Conservation (phyloP, 2,329 filamentous ascomycete species). For the Fusarium burgessii region DNA sequence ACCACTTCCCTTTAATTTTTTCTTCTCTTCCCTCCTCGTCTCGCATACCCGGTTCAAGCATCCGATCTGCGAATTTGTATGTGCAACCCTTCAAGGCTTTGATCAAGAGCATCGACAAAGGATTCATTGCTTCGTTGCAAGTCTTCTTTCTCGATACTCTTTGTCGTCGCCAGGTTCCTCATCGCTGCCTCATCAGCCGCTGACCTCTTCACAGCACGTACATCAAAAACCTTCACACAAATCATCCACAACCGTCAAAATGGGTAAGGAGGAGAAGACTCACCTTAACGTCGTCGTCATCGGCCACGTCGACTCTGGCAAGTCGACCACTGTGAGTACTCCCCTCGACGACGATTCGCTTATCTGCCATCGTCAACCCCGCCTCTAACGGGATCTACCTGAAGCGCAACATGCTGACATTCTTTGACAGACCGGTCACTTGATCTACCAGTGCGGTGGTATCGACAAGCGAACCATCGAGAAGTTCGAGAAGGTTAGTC, state of each 20-base stretch:
- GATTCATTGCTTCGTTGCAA: constrained; percentile 18
- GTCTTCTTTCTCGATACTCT: constrained; percentile 8
- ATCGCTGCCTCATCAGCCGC: constrained; percentile 6
- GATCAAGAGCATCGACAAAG: constrained; percentile 20
- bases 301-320: constrained; percentile 99
- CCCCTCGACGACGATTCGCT: constrained; percentile 33
- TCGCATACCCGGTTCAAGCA: constrained; percentile 60
- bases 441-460: constrained; percentile 99
- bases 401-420: constrained; percentile 40
- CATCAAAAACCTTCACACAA: constrained; percentile 40
- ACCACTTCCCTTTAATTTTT: constrained; percentile 52
- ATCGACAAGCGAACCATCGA: constrained; percentile 99
- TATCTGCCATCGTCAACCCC: constrained; percentile 13
- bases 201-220: constrained; percentile 43
- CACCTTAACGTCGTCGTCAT: constrained; percentile 99
- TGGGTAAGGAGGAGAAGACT: constrained; percentile 90
- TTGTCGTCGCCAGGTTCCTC: constrained; percentile 12
- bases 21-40: constrained; percentile 56
- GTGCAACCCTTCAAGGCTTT: constrained; percentile 35
- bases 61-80: constrained; percentile 58
- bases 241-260: constrained; percentile 52
- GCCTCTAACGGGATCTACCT: constrained; percentile 14
- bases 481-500: constrained; percentile 99
- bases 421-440: constrained; percentile 74
- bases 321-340: constrained; percentile 91